A percentile compares a stretch with the other conserved stretches of the same genome.
Evolutionary conservation across 2,329 filamentous ascomycete species (phyloP).

Genomic region (Lachnum nothofagi): DNA sequence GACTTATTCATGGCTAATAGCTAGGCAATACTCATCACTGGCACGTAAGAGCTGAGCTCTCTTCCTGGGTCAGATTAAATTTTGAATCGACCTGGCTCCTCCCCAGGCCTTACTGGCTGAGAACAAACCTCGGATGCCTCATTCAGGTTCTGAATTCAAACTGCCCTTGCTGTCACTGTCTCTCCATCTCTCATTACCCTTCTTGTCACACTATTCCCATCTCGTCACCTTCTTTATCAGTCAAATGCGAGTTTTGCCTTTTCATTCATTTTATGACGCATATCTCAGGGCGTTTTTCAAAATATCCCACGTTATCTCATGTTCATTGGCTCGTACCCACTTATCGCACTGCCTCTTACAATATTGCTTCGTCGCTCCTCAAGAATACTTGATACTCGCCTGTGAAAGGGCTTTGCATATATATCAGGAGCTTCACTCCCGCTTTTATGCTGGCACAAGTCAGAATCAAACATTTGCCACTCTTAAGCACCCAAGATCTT

Average conservation of each 20-base stretch:
- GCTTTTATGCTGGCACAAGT: not conserved
- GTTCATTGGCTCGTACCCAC: not conserved
- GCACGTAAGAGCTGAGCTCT: conserved; percentile 1
- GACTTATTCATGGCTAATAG: not conserved
- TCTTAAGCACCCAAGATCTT: not conserved
- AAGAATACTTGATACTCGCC: not conserved
- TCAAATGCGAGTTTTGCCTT: not conserved
- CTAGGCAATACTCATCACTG: not conserved
- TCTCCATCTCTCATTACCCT: too few species aligned
- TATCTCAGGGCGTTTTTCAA: not conserved
- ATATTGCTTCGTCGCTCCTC: not conserved
- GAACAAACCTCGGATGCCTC: not conserved
- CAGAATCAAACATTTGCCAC: not conserved
- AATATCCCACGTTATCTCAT: not conserved
- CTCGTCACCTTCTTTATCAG: not conserved
- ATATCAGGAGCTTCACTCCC: not conserved
- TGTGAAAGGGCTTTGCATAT: too few species aligned
- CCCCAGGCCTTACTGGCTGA: not conserved
- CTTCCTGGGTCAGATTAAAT: not conserved
- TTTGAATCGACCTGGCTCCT: not conserved
- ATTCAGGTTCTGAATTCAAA: not conserved
- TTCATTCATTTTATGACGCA: not conserved
- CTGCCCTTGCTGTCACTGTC: not conserved
- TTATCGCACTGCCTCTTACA: not conserved
- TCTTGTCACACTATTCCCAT: not conserved